A percentile compares a stretch with the other conserved stretches of the same genome.
phyloP scores from a whole-genome alignment of 129 eudicot genomes.

The Apium graveolens region DNA sequence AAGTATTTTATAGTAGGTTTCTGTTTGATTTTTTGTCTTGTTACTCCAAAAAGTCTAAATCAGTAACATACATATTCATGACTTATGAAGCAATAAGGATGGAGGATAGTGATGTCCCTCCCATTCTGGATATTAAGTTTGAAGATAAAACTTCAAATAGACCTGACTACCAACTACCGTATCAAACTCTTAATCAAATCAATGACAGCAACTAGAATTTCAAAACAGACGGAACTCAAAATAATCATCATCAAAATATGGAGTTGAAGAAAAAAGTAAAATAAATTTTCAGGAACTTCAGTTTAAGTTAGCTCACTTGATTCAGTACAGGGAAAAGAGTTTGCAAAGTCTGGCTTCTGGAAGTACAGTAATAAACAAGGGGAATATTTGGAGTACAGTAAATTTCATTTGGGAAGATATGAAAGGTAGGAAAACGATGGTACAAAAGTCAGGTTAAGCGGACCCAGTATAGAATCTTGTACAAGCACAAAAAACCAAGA shows the following conservation, averaged over 20 bases:
- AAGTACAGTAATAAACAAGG: background rate
- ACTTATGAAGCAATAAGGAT: background rate
- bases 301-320: no score
- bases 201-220: no score
- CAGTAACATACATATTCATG: background rate
- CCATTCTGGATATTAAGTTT: background rate
- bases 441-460: background rate
- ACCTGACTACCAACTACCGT: constrained; percentile 9
- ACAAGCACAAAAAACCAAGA: constrained; percentile 9
- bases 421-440: background rate
- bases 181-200: no score
- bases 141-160: constrained; percentile 7
- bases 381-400: background rate
- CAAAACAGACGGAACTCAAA: no score
- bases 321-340: no score
- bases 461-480: constrained; percentile 2
- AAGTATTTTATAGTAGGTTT: background rate
- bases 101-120: background rate
- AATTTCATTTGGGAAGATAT: background rate
- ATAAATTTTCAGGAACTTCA: no score
- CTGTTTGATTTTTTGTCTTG: background rate
- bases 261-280: no score
- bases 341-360: no score
- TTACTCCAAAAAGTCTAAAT: background rate
- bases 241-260: no score